phyloP scores from a whole-genome alignment of 2,329 filamentous ascomycete species.

The Fusarium sacchari region DNA sequence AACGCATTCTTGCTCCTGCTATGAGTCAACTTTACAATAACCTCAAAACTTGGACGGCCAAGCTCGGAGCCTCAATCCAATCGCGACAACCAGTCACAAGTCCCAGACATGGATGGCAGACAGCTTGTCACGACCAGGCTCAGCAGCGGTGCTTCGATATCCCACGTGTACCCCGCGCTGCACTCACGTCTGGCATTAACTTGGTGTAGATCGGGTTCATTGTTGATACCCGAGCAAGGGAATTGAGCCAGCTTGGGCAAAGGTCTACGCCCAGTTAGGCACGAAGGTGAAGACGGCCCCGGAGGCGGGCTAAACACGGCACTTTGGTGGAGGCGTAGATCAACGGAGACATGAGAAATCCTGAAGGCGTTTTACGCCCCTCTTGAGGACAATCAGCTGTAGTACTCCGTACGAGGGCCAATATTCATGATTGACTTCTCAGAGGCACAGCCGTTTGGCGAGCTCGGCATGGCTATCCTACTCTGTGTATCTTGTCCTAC shows the following conservation, averaged over 20 bases:
- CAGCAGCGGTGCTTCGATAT: conserved; percentile 17
- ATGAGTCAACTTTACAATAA: conserved; percentile 28
- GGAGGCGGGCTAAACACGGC: conserved; percentile 23
- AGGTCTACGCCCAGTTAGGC: conserved; percentile 27
- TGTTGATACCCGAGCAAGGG: conserved; percentile 32
- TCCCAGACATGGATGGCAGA: conserved; percentile 14
- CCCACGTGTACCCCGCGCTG: conserved; percentile 39
- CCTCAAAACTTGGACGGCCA: neutral
- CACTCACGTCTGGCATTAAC: conserved; percentile 17
- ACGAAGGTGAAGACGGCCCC: conserved; percentile 15
- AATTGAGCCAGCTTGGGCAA: conserved; percentile 28
- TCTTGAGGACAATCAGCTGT: conserved; percentile 25
- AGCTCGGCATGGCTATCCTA: conserved; percentile 18
- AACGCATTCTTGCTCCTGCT: neutral
- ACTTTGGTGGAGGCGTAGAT: conserved; percentile 38
- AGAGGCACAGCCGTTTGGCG: conserved; percentile 5
- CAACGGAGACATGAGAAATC: conserved; percentile 28
- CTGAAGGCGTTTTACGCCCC: conserved; percentile 13
- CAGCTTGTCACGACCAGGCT: conserved; percentile 13
- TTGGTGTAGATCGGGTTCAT: conserved; percentile 30
- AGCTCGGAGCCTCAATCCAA: conserved; percentile 27
- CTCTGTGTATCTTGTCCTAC: conserved; percentile 26
- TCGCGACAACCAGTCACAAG: conserved; percentile 14
- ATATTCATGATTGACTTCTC: neutral
- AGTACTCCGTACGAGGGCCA: conserved; percentile 16